These are phyloP conservation scores for Voacanga thouarsii DNA, from an alignment of 257 asterid genomes.

Conservation along the genomic window DNA sequence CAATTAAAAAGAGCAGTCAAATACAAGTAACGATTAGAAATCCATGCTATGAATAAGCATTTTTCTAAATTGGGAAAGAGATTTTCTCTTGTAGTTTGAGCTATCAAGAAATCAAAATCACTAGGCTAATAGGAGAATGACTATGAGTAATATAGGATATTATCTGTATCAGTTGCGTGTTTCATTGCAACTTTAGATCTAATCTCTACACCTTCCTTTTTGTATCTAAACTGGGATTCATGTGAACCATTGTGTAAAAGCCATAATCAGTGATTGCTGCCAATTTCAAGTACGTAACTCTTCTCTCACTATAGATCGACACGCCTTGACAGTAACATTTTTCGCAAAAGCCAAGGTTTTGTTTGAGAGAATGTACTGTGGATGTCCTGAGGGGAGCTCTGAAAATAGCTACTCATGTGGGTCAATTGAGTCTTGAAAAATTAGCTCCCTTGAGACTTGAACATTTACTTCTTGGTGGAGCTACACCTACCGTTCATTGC, in stretches of 20 bases:
- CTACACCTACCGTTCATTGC: neutral
- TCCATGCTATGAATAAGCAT: too few species aligned
- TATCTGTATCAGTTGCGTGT: slow-evolving; percentile 25
- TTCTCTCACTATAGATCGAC: neutral
- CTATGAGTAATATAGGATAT: neutral
- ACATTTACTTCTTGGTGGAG: neutral
- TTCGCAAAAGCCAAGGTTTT: neutral
- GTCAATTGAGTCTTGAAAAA: neutral
- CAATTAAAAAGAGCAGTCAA: too few species aligned
- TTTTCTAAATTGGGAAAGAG: too few species aligned
- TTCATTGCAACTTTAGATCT: slow-evolving; percentile 13
- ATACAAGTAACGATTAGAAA: too few species aligned
- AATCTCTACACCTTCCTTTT: neutral
- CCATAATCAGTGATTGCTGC: slow-evolving; percentile 14
- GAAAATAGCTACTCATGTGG: neutral
- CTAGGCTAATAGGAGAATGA: neutral
- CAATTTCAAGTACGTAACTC: slow-evolving; percentile 20
- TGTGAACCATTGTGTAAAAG: slow-evolving; percentile 24
- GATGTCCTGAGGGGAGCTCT: neutral
- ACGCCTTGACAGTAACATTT: slow-evolving; percentile 14
- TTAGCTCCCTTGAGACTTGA: neutral
- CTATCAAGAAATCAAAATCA: slow-evolving; percentile 8
- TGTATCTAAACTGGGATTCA: slow-evolving; percentile 25
- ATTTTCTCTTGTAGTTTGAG: neutral
- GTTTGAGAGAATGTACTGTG: neutral